Conservation (phyloP, 192 early-diverging fungal species). For the Chytriomyces confervae region DNA sequence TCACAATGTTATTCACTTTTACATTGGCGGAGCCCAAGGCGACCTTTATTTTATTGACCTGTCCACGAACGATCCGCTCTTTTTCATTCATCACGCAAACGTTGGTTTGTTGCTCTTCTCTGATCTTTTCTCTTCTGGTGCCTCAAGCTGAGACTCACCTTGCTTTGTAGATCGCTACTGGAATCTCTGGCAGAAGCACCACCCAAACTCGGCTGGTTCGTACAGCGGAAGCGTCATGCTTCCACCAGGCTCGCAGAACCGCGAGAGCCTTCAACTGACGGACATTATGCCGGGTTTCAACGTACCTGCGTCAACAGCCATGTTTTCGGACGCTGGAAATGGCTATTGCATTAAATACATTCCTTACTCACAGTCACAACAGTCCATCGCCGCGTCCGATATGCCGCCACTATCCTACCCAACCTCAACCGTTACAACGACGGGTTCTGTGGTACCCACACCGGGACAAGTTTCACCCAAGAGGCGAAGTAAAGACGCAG, state of each 20-base stretch:
- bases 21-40: constrained; percentile 33
- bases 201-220: not conserved
- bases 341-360: constrained; percentile 34
- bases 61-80: constrained; percentile 49
- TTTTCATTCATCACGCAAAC: constrained; percentile 53
- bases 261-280: not conserved
- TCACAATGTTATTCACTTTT: constrained; percentile 38
- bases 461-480: too few relatives aligned
- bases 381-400: constrained; percentile 12
- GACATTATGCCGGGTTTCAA: constrained; percentile 39
- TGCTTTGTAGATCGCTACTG: constrained; percentile 38
- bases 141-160: not conserved
- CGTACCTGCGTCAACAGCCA: constrained; percentile 21
- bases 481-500: not conserved
- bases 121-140: not conserved
- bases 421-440: constrained; percentile 5
- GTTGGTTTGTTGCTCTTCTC: constrained; percentile 36
- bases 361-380: constrained; percentile 31
- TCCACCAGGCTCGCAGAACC: constrained; percentile 24
- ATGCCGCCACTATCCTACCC: constrained; percentile 1
- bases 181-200: constrained; percentile 35
- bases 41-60: constrained; percentile 42
- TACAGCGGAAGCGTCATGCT: constrained; percentile 31
- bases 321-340: constrained; percentile 18
- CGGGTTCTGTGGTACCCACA: not conserved